phyloP scores from a whole-genome alignment of 164 flowering plant species.

The Tinospora cordifolia region DNA sequence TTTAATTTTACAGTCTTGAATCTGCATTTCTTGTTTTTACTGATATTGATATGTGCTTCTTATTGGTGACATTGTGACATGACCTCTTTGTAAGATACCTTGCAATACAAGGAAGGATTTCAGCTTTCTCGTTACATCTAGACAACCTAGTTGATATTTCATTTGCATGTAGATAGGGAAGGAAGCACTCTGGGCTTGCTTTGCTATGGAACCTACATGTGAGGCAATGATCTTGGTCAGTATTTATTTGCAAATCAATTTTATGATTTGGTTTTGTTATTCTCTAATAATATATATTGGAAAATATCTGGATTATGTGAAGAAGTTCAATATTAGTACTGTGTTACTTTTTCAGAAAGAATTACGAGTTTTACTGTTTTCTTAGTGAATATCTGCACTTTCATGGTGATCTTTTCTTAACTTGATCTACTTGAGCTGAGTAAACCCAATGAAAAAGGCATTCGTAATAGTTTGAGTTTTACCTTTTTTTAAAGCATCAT shows the following conservation, averaged over 20 bases:
- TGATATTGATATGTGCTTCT: neutral
- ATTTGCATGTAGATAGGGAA: constrained; percentile 61
- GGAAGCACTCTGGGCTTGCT: constrained; percentile 99
- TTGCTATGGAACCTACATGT: constrained; percentile 75
- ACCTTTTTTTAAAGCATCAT: neutral
- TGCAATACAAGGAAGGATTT: neutral
- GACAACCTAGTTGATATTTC: constrained; percentile 3
- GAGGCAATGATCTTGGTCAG: constrained; percentile 92
- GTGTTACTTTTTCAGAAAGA: neutral
- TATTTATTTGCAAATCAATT: constrained; percentile 3
- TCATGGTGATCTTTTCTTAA: too few species aligned
- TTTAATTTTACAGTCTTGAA: neutral
- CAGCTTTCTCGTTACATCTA: neutral
- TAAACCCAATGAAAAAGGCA: neutral
- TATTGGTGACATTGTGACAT: neutral
- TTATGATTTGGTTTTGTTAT: neutral
- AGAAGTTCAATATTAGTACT: neutral
- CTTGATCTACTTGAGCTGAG: neutral
- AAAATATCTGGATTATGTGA: neutral
- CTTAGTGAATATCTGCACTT: neutral
- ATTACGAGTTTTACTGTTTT: neutral
- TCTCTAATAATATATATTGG: neutral
- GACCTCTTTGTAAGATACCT: neutral
- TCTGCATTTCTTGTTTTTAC: neutral
- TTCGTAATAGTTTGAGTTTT: neutral